Evolutionary conservation across 179 eudicot genomes (phyloP).

Genomic region (Vitellaria paradoxa): DNA sequence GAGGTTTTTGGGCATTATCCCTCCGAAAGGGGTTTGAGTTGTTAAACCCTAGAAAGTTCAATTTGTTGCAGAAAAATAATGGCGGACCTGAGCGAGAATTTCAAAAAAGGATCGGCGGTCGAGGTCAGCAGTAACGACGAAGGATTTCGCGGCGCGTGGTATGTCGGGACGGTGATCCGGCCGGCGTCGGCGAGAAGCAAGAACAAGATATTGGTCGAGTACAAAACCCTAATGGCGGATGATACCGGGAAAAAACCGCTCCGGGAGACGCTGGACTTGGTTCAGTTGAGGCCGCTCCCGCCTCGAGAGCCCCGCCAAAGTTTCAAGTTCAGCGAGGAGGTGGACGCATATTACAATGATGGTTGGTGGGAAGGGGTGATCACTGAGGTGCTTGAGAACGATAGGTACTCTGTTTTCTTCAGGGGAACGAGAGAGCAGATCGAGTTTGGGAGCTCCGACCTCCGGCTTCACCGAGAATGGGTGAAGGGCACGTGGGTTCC

Average conservation of each 20-base stretch:
- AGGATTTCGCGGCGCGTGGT: conserved; percentile 94
- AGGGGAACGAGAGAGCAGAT: conserved; percentile 66
- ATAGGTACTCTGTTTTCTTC: conserved; percentile 57
- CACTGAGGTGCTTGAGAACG: conserved; percentile 39
- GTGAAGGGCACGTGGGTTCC: conserved; percentile 68
- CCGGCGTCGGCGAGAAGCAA: conserved; percentile 4
- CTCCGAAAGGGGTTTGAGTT: not conserved
- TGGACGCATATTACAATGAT: conserved; percentile 66
- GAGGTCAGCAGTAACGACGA: conserved; percentile 82
- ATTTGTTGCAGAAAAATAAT: not conserved
- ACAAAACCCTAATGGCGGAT: conserved; percentile 51
- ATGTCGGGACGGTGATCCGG: conserved; percentile 51
- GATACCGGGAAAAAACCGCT: conserved; percentile 30
- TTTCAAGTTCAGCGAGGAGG: conserved; percentile 64
- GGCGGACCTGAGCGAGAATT: conserved; percentile 16
- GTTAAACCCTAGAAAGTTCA: not conserved
- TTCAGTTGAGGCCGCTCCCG: conserved; percentile 72
- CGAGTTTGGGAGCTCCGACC: conserved; percentile 35
- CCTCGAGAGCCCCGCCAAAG: conserved; percentile 41
- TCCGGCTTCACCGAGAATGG: conserved; percentile 90
- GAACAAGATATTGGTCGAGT: conserved; percentile 44
- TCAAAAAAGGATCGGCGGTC: conserved; percentile 51
- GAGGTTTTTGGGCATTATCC: no score
- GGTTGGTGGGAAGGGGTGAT: conserved; percentile 99
- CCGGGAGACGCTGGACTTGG: conserved; percentile 52